Conservation (phyloP, 2,329 filamentous ascomycete species). For the Phaeosphaeriaceae sp. region DNA sequence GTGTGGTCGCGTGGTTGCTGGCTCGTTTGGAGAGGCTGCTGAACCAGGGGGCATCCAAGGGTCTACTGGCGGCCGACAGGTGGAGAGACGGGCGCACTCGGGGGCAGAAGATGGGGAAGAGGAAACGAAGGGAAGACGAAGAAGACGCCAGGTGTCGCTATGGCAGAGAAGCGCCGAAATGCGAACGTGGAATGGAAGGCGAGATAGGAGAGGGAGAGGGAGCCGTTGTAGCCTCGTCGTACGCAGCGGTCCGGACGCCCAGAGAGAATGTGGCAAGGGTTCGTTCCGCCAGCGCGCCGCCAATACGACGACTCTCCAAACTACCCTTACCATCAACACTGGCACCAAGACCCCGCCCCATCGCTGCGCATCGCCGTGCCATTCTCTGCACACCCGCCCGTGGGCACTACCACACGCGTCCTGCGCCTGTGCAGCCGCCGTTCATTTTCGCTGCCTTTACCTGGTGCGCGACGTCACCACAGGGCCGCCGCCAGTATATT, state of each 20-base stretch:
- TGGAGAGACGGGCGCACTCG: conserved; percentile 16
- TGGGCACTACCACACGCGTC: not conserved
- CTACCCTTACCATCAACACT: conserved; percentile 8
- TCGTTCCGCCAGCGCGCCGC: not conserved
- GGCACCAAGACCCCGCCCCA: not conserved
- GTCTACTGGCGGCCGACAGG: conserved; percentile 6
- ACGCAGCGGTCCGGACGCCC: conserved; percentile 4
- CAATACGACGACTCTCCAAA: not conserved
- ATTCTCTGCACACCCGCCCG: not conserved
- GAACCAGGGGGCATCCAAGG: not conserved
- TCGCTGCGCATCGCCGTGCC: not conserved
- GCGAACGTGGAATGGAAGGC: conserved; percentile 8
- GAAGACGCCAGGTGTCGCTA: not conserved
- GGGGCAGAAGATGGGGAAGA: not conserved
- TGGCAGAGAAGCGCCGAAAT: not conserved
- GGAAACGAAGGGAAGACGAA: not conserved
- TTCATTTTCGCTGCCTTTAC: conserved; percentile 9
- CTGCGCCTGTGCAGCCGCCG: conserved; percentile 13
- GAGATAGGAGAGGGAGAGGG: conserved; percentile 14
- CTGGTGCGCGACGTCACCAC: conserved; percentile 28
- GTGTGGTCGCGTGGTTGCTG: conserved; percentile 3
- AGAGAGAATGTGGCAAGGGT: conserved; percentile 6
- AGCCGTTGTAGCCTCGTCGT: conserved; percentile 3
- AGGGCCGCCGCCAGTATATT: not conserved
- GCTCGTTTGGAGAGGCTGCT: not conserved